A percentile compares a stretch with the other conserved stretches of the same genome.
Conservation (phyloP, 2,329 filamentous ascomycete genomes). For the Fonsecaea pedrosoi region DNA sequence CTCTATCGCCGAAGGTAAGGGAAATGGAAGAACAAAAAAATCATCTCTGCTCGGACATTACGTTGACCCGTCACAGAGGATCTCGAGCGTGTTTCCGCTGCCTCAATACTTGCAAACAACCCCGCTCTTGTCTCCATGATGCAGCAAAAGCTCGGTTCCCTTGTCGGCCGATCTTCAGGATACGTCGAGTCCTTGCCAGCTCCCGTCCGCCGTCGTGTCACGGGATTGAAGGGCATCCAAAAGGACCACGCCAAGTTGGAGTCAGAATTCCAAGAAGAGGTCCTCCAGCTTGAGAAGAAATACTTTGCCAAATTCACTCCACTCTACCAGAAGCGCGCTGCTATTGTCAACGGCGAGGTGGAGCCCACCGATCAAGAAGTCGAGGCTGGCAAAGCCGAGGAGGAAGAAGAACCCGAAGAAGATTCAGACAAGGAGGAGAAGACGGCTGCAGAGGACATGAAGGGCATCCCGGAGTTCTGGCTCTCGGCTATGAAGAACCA, state of each 20-base stretch:
- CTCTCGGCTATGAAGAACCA: conserved; percentile 99
- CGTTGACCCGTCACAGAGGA: conserved; percentile 69
- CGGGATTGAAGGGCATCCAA: conserved; percentile 95
- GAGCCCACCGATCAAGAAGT: conserved; percentile 91
- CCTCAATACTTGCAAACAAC: conserved; percentile 94
- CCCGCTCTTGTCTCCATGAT: conserved; percentile 96
- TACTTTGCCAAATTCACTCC: conserved; percentile 99
- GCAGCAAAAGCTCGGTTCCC: conserved; percentile 89
- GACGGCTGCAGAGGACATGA: conserved; percentile 56
- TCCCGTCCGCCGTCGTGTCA: conserved; percentile 88
- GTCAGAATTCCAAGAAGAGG: conserved; percentile 97
- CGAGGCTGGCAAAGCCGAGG: conserved; percentile 81
- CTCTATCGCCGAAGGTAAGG: conserved; percentile 92
- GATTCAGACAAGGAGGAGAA: conserved; percentile 63
- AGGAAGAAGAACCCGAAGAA: conserved; percentile 69
- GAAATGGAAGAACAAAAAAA: neutral
- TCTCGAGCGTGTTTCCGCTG: conserved; percentile 82
- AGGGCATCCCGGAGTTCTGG: conserved; percentile 99
- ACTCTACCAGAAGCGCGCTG: conserved; percentile 91
- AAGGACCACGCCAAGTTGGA: conserved; percentile 99
- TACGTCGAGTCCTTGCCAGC: conserved; percentile 96
- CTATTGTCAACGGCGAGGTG: conserved; percentile 83
- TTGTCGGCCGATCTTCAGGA: conserved; percentile 93
- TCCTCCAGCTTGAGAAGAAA: conserved; percentile 98
- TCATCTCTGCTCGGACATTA: neutral